Evolutionary conservation across 116 monocot species (phyloP), one percentile per base, ranked within the genome.

Genomic region (Phalaenopsis hybrid): DNA sequence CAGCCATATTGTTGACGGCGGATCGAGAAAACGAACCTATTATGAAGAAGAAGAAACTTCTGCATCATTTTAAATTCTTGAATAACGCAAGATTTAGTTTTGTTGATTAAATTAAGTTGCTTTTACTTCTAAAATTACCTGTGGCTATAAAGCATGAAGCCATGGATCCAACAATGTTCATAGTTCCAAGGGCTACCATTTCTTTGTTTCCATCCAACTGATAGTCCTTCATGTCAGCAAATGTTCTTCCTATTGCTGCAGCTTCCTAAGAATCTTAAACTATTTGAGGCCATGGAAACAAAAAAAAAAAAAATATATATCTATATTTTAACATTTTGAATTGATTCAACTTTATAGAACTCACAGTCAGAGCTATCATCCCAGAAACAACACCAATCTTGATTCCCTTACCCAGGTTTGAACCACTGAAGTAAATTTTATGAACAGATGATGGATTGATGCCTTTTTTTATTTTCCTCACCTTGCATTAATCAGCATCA

Each of bases 201-300:
- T 94, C 94, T 25, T 89, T 90, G 87, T 94, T 94, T 72, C 94
- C 94, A 84, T 94, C 94, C 63, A 94, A 74, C 23, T 85, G 81
- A 59, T 94, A 94, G 82, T 92, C 92, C 79, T 94, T 94, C 77
- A 92, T 84, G 33, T 86, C 74, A 41, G 94, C 90, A 83, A 94
- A 94, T 55, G 92, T 94, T 80, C 94, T 90, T 51, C 84, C 94
- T 61, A 94, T 90, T 16, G 94, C 94, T 74, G 89, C 78, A 49
- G 92, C 88, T 92, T 94, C 94, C 94, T 94, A 81, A 78, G 31
- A 45, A n/a, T 80, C 44, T 41, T 21, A 80, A 65, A 44, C 23
- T 4, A 55, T 44, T 76, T 49, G 61, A 82, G 37, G 6, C 21
- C 57, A 81, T 73, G 74, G 4, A 81, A 70, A 55, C 55, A 55